Percentiles rank a stretch among this genome's conserved stretches.
Conservation (phyloP, 495 filamentous ascomycete genomes). For the Tuber calosporum region DNA sequence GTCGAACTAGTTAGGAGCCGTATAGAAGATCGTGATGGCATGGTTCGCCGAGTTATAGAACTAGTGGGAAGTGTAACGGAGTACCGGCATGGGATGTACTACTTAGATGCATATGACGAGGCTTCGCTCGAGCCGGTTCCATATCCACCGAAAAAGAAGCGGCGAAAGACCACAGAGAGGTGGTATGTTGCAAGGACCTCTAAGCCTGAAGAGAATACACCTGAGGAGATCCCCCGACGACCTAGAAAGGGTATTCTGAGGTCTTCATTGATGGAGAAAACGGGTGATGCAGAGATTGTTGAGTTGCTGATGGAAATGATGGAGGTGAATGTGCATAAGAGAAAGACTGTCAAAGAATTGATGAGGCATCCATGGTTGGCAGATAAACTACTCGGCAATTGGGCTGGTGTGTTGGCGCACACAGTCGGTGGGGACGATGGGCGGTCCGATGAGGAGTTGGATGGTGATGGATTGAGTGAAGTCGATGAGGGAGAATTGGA, state of each 20-base stretch:
- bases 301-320: conserved; percentile 33
- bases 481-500: conserved; percentile 11
- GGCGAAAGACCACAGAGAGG: conserved; percentile 8
- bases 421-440: conserved; percentile 4
- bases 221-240: not conserved
- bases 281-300: conserved; percentile 10
- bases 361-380: conserved; percentile 37
- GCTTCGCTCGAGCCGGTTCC: conserved; percentile 24
- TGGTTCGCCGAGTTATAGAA: conserved; percentile 33
- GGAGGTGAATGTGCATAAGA: conserved; percentile 23
- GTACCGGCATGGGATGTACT: conserved; percentile 32
- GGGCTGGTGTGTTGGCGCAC: conserved; percentile 28
- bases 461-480: not conserved
- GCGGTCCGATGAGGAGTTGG: not conserved
- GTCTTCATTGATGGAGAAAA: conserved; percentile 11
- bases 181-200: conserved; percentile 2
- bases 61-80: conserved; percentile 31
- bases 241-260: conserved; percentile 18
- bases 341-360: conserved; percentile 25
- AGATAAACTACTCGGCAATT: conserved; percentile 27
- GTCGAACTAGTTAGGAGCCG: conserved; percentile 28
- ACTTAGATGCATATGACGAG: conserved; percentile 22
- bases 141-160: conserved; percentile 14
- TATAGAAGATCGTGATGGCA: conserved; percentile 24
- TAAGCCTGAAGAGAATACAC: not conserved